These are phyloP conservation scores for Yarrowia sp. DNA, from an alignment of 805 yeast species.

Conservation along the genomic window DNA sequence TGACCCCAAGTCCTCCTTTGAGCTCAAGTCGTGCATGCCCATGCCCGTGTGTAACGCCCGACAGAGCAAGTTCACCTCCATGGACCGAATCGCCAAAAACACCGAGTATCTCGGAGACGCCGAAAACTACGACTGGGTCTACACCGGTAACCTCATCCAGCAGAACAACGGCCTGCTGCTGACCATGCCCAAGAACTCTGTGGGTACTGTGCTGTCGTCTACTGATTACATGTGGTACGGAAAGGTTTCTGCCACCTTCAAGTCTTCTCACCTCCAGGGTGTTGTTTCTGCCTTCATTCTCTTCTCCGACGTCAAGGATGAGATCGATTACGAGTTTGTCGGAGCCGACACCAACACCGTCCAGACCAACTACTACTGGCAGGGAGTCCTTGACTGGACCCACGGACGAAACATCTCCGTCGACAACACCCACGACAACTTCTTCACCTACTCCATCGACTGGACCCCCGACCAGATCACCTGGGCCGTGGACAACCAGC, in stretches of 20 bases:
- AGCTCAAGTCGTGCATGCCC: conserved; percentile 74
- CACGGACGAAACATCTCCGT: conserved; percentile 49
- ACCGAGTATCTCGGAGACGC: conserved; percentile 68
- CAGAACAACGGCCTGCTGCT: conserved; percentile 56
- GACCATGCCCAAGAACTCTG: conserved; percentile 73
- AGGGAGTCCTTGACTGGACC: conserved; percentile 68
- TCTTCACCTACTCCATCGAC: conserved; percentile 73
- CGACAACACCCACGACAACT: conserved; percentile 61
- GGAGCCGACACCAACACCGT: conserved; percentile 67
- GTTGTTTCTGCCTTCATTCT: conserved; percentile 80
- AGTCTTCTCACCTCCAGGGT: conserved; percentile 73
- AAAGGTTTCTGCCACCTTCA: conserved; percentile 63
- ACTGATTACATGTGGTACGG: conserved; percentile 88
- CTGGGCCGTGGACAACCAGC: conserved; percentile 72
- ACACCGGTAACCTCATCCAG: conserved; percentile 51
- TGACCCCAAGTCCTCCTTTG: conserved; percentile 69
- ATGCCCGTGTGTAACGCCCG: conserved; percentile 66
- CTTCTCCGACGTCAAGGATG: conserved; percentile 84
- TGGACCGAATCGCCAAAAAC: conserved; percentile 39
- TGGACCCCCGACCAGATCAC: conserved; percentile 71
- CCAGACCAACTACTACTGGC: conserved; percentile 78
- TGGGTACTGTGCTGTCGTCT: conserved; percentile 79
- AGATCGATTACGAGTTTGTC: conserved; percentile 82
- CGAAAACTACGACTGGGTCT: conserved; percentile 64
- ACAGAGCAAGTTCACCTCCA: conserved; percentile 36